These are phyloP conservation scores for Mentha longifolia DNA, from an alignment of 257 asterid genomes.

Conservation along the genomic window DNA sequence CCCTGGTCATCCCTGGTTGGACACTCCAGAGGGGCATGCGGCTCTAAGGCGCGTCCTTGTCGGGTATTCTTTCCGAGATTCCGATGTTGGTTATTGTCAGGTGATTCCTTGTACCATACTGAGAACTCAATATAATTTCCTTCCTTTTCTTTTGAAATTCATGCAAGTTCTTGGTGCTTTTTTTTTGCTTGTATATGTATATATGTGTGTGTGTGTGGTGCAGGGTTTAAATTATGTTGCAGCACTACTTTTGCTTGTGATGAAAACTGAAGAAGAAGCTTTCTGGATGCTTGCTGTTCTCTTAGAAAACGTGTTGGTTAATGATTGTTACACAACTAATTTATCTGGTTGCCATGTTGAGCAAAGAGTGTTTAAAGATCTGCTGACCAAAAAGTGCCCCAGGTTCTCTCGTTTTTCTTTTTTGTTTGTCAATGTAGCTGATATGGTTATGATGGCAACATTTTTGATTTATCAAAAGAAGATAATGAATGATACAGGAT, in stretches of 20 bases:
- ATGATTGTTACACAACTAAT: constrained; percentile 86
- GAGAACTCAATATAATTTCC: not conserved
- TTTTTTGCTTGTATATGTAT: constrained; percentile 6
- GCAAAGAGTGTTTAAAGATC: constrained; percentile 92
- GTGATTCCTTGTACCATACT: constrained; percentile 40
- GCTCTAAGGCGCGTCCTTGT: constrained; percentile 96
- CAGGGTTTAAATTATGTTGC: constrained; percentile 98
- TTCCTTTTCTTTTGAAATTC: not conserved
- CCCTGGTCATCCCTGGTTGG: constrained; percentile 99
- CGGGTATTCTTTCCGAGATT: constrained; percentile 94
- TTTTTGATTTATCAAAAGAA: constrained; percentile 23
- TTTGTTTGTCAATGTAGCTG: constrained; percentile 14
- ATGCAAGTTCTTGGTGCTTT: constrained; percentile 10
- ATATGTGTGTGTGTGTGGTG: constrained; percentile 29
- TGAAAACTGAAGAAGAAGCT: constrained; percentile 98
- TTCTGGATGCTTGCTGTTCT: constrained; percentile 99
- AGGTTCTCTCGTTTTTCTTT: constrained; percentile 50
- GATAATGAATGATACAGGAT: constrained; percentile 58
- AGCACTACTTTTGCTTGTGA: constrained; percentile 89
- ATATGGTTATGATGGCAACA: constrained; percentile 12
- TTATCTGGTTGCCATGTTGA: constrained; percentile 98
- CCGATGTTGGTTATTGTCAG: constrained; percentile 99
- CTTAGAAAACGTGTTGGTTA: constrained; percentile 86
- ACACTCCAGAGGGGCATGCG: constrained; percentile 90
- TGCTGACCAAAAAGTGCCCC: constrained; percentile 80